These are phyloP conservation scores for Cichorium intybus DNA, from an alignment of 140 eudicot species.

Conservation along the genomic window DNA sequence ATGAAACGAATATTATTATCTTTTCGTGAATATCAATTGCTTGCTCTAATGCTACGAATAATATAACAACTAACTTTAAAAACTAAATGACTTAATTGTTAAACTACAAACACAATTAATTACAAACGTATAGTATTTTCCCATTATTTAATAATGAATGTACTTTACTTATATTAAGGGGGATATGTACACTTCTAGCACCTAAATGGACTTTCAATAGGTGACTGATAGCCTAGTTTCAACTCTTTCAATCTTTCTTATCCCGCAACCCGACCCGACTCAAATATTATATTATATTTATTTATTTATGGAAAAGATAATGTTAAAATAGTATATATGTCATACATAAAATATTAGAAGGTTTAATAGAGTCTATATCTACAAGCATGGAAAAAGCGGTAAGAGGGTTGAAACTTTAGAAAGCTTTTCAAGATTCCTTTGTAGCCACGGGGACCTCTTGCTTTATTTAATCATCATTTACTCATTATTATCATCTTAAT, in stretches of 20 bases:
- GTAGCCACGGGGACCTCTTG: conserved; percentile 12
- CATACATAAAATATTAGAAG: neutral
- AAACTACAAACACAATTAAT: too few species aligned
- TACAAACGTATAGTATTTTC: too few species aligned
- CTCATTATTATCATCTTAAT: conserved; percentile 3
- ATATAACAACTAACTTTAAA: too few species aligned
- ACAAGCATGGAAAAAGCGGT: conserved; percentile 20
- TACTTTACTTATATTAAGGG: neutral
- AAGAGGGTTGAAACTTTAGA: conserved; percentile 8
- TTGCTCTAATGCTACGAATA: neutral
- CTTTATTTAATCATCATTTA: conserved; percentile 23
- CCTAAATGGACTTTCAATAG: conserved; percentile 1
- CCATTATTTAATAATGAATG: too few species aligned
- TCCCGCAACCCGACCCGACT: neutral
- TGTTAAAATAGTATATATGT: neutral
- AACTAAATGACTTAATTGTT: too few species aligned
- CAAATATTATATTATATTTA: neutral
- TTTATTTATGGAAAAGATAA: conserved; percentile 1
- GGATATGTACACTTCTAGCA: neutral
- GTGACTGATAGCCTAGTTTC: conserved; percentile 20
- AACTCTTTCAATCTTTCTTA: conserved; percentile 14
- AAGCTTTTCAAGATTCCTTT: conserved; percentile 24
- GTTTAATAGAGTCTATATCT: conserved; percentile 4
- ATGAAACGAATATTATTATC: neutral
- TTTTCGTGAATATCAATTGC: neutral